Conservation (phyloP, 306 rosid species). For the Corylus heterophylla region DNA sequence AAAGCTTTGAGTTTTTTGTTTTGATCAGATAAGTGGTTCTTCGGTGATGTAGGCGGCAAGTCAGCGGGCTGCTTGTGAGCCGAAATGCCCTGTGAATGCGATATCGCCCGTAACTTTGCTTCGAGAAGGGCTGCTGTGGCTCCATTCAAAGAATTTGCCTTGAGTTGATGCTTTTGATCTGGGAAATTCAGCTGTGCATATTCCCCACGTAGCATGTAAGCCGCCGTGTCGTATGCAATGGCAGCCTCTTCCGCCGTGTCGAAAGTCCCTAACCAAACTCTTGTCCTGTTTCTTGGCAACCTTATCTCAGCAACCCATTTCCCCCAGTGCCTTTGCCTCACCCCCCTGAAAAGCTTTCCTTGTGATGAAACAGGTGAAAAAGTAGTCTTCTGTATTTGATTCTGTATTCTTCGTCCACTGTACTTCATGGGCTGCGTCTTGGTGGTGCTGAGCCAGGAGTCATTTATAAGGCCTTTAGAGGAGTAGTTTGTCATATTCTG, state of each 20-base stretch:
- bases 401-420: slow-evolving; percentile 37
- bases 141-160: slow-evolving; percentile 64
- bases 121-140: slow-evolving; percentile 75
- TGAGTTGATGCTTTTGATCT: slow-evolving; percentile 62
- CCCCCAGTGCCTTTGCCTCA: slow-evolving; percentile 97
- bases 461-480: slow-evolving; percentile 43
- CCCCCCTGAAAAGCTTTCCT: slow-evolving; percentile 75
- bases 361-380: slow-evolving; percentile 12
- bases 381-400: slow-evolving; percentile 13
- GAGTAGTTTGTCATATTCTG: slow-evolving; percentile 25
- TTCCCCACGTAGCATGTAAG: slow-evolving; percentile 82
- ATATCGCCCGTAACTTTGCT: slow-evolving; percentile 71
- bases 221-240: slow-evolving; percentile 90
- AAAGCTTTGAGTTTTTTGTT: slow-evolving; percentile 19
- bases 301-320: slow-evolving; percentile 99
- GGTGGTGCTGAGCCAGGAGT: slow-evolving; percentile 59
- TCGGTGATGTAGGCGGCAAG: slow-evolving; percentile 16
- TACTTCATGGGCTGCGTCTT: slow-evolving; percentile 72
- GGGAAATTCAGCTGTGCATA: slow-evolving; percentile 85
- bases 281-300: slow-evolving; percentile 79
- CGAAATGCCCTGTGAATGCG: slow-evolving; percentile 44
- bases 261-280: slow-evolving; percentile 95
- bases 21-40: slow-evolving; percentile 26
- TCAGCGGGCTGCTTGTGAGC: slow-evolving; percentile 2
- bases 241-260: slow-evolving; percentile 93